A percentile compares a stretch with the other conserved stretches of the same genome.
Evolutionary conservation across 805 yeast species (phyloP).

Genomic region (Helenozyma baotianmanensis): DNA sequence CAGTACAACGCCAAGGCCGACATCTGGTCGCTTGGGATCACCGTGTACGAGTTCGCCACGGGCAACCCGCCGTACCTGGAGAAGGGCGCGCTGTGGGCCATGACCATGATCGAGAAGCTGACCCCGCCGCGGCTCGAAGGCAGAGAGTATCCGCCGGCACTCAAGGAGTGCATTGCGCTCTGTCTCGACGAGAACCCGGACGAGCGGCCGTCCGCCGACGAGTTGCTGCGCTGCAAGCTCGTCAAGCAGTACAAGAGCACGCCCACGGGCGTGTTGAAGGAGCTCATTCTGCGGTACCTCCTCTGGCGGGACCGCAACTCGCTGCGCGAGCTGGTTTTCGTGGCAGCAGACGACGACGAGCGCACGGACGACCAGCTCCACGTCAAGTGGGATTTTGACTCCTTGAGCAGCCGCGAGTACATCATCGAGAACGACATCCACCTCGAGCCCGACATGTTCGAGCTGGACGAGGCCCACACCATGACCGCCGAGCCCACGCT

Average conservation of each 20-base stretch:
- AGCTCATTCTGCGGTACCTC: slow-evolving; percentile 67
- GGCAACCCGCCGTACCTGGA: slow-evolving; percentile 98
- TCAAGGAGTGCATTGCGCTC: slow-evolving; percentile 85
- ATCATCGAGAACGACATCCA: slow-evolving; percentile 67
- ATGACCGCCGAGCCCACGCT: slow-evolving; percentile 21
- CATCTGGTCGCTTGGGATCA: slow-evolving; percentile 95
- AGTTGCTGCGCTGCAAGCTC: slow-evolving; percentile 68
- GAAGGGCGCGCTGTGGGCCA: slow-evolving; percentile 89
- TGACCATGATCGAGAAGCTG: slow-evolving; percentile 87
- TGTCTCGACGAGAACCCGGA: slow-evolving; percentile 93
- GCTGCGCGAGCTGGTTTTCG: slow-evolving; percentile 48
- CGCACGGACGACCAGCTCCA: slow-evolving; percentile 25
- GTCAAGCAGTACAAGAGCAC: slow-evolving; percentile 56
- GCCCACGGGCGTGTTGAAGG: slow-evolving; percentile 61
- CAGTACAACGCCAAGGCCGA: slow-evolving; percentile 89
- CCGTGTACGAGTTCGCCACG: slow-evolving; percentile 89
- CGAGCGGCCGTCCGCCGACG: slow-evolving; percentile 85
- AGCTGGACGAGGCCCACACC: slow-evolving; percentile 26
- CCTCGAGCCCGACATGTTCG: slow-evolving; percentile 20
- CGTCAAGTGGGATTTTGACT: slow-evolving; percentile 88
- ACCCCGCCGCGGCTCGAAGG: slow-evolving; percentile 96
- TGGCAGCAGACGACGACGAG: slow-evolving; percentile 17
- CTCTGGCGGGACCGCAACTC: slow-evolving; percentile 70
- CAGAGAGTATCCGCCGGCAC: slow-evolving; percentile 62
- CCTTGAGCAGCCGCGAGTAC: slow-evolving; percentile 68